Evolutionary conservation across 108 stramenopile species (phyloP).

Genomic region (Cyclotella cryptica): DNA sequence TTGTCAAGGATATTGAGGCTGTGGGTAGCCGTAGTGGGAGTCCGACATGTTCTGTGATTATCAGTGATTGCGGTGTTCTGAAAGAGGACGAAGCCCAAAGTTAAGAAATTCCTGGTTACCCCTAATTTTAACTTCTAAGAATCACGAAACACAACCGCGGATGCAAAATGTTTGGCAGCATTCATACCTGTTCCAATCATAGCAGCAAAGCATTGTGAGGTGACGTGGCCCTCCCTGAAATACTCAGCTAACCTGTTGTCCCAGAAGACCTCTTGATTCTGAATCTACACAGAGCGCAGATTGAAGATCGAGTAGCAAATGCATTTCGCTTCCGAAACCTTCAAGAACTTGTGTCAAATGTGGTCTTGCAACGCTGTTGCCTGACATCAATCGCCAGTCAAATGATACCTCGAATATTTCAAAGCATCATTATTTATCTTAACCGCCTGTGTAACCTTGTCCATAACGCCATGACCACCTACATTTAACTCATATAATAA

Average conservation of each 20-base stretch:
- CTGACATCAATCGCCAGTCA: neutral
- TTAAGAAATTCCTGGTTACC: neutral
- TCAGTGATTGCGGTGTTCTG: slow-evolving; percentile 75
- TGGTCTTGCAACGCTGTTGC: no score
- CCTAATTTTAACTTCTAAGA: no score
- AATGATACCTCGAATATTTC: slow-evolving; percentile 9
- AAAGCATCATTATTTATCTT: slow-evolving; percentile 34
- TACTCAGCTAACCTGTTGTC: no score
- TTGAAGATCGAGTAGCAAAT: no score
- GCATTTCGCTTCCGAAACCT: neutral
- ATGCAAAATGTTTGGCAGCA: no score
- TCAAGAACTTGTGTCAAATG: no score
- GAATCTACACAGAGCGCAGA: no score
- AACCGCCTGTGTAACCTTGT: slow-evolving; percentile 37
- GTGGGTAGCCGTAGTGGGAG: slow-evolving; percentile 70
- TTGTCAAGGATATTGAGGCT: slow-evolving; percentile 77
- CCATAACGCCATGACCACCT: neutral
- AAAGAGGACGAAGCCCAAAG: neutral
- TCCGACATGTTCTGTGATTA: slow-evolving; percentile 54
- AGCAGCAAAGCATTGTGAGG: no score
- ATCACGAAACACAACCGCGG: no score
- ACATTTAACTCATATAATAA: slow-evolving; percentile 43
- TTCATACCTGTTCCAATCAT: no score
- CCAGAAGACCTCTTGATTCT: no score
- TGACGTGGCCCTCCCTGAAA: no score